phyloP scores from a whole-genome alignment of 2,329 filamentous ascomycete species.

The Clonostachys sp. region DNA sequence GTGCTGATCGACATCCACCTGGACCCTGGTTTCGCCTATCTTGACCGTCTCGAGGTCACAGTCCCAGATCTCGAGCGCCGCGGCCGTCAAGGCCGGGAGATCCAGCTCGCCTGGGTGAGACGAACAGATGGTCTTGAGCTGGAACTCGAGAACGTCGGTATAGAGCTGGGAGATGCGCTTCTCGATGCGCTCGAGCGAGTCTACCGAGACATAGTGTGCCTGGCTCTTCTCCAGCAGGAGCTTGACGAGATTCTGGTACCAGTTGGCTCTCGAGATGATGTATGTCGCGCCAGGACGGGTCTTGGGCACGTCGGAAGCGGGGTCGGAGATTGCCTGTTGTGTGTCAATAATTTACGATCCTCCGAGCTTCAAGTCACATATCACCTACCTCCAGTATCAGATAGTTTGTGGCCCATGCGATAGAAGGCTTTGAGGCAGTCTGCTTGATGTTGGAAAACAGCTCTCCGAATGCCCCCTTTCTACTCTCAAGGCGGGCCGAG shows the following conservation, averaged over 20 bases:
- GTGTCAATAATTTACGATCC: no score
- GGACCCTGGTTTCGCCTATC: constrained; percentile 1
- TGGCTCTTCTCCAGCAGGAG: constrained; percentile 16
- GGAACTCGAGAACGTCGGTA: constrained; percentile 27
- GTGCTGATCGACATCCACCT: constrained; percentile 7
- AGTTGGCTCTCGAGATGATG: constrained; percentile 28
- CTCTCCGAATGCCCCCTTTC: no score
- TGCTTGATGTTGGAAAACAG: no score
- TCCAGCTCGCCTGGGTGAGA: constrained; percentile 21
- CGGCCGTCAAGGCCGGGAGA: constrained; percentile 18
- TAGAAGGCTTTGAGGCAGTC: no score
- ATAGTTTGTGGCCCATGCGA: no score
- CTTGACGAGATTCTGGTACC: constrained; percentile 24
- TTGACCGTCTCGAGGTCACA: constrained; percentile 10
- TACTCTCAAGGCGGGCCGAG: no score
- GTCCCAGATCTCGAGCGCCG: constrained; percentile 26
- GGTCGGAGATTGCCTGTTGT: no score
- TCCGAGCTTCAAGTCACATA: no score
- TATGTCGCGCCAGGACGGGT: constrained; percentile 26
- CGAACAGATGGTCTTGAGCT: constrained; percentile 31
- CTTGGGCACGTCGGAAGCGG: no score
- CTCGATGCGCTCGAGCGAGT: constrained; percentile 11
- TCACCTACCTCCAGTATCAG: no score
- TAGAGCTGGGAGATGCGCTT: constrained; percentile 26
- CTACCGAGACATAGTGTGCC: neutral